Conservation (phyloP, 176 grass and related monocot genomes). For the Areca catechu region DNA sequence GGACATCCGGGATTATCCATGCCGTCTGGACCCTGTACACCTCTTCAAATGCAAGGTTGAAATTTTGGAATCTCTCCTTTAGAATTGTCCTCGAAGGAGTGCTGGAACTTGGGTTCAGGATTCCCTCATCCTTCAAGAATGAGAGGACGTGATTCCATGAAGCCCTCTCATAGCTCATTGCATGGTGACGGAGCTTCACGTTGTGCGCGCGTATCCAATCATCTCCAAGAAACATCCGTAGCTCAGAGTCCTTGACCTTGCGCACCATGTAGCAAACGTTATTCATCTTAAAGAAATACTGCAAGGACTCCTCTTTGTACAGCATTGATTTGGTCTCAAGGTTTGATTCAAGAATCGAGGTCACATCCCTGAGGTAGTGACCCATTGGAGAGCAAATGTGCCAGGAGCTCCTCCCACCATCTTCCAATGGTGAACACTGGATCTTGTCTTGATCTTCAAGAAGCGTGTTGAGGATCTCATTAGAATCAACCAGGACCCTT, state of each 20-base stretch:
- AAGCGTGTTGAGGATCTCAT: slow-evolving; percentile 59
- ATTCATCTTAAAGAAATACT: slow-evolving; percentile 85
- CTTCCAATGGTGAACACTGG: slow-evolving; percentile 20
- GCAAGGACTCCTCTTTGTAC: slow-evolving; percentile 50
- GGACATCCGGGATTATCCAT: slow-evolving; percentile 67
- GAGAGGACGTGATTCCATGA: slow-evolving; percentile 65
- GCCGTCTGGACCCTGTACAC: slow-evolving; percentile 70
- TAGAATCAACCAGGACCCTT: slow-evolving; percentile 51
- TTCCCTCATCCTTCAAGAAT: slow-evolving; percentile 68
- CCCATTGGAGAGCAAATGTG: slow-evolving; percentile 26
- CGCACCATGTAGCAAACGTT: slow-evolving; percentile 89
- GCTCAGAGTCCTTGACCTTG: slow-evolving; percentile 82
- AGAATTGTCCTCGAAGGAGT: slow-evolving; percentile 44
- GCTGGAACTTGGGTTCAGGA: slow-evolving; percentile 24
- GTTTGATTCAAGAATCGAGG: slow-evolving; percentile 52
- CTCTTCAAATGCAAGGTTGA: slow-evolving; percentile 85
- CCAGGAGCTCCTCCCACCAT: slow-evolving; percentile 3
- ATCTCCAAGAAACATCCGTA: slow-evolving; percentile 69
- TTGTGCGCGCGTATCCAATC: slow-evolving; percentile 84
- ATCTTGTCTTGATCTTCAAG: slow-evolving; percentile 40
- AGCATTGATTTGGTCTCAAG: slow-evolving; percentile 48
- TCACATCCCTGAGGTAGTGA: slow-evolving; percentile 28
- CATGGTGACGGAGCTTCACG: slow-evolving; percentile 58
- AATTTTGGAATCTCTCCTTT: slow-evolving; percentile 75
- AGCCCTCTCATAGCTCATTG: slow-evolving; percentile 62